Base-by-base conservation (phyloP, 2,329 filamentous ascomycete species). In the Nigrospora sphaerica region DNA sequence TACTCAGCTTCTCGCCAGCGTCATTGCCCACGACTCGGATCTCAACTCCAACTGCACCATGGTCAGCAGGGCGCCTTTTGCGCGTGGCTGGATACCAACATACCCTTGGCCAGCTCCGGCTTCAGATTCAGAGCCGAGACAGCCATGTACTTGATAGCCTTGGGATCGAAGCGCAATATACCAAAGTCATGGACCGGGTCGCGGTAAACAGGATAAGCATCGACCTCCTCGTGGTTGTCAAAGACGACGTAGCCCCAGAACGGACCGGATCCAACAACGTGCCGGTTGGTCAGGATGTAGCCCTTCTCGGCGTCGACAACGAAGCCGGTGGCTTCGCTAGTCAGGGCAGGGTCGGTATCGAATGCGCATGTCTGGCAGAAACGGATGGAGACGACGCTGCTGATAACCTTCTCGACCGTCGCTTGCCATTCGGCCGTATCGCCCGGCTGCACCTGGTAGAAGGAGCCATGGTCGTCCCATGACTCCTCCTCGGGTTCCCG, bases 231-330 rank as follows among this genome's bases (percentile, higher is more conserved):
- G 67, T 98, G 93, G 63, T 98, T 98, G 66, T 98, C 95, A 65
- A 98, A 98, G 56, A 98, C 91, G 63, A 88, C 91, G 70, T 95
- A 96, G 41, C 93, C 93, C 86, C 92, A 97, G 68, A 98, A 98
- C 1, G 93, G 93, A 1, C 93, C 93, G 1, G 93, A 80, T 53
- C 93, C 90, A 37, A 97, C 93, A 32, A 98, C 93, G 70, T 98
- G 93, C 49, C 88, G 80, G 64, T 93, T 93, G 12, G 88, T 93
- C 64, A 93, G 68, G 57, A 93, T 92, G 63, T 91, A 90, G 57
- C 93, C 93, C 64, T 81, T 83, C 69, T 95, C 85, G 6, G 93
- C 88, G 70, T 98, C 93, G 19, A 98, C 93, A 14, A 98, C 91
- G 62, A 98, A 98, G 9, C 93, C 93, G 1, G 93, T 98, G 4